phyloP scores from a whole-genome alignment of 345 rosid species.

The Eucalyptus tenuipes region DNA sequence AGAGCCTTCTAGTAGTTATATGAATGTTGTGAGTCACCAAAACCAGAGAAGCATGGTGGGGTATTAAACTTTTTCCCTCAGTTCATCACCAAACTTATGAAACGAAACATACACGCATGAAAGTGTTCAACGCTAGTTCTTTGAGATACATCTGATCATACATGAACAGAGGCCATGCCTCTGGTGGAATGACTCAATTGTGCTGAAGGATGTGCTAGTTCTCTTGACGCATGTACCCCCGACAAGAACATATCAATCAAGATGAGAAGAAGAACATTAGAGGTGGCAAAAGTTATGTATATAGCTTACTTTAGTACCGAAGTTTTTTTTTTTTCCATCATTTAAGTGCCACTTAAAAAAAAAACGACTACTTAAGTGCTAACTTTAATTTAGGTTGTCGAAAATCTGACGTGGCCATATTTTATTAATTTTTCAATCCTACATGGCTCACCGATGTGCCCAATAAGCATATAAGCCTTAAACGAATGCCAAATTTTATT shows the following conservation, averaged over 20 bases:
- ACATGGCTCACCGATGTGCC: fast-evolving
- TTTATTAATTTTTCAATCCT: too few species aligned
- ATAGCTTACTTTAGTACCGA: too few species aligned
- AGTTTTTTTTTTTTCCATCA: too few species aligned
- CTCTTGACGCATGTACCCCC: not conserved
- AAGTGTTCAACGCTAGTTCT: not conserved
- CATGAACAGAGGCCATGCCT: not conserved
- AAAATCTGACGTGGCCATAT: fast-evolving
- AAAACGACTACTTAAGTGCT: too few species aligned
- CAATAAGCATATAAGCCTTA: too few species aligned
- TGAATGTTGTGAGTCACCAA: not conserved
- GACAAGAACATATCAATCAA: not conserved
- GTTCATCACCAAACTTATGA: not conserved
- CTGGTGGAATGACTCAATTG: not conserved
- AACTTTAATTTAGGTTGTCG: too few species aligned
- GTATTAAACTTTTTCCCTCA: not conserved
- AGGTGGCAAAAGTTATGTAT: too few species aligned
- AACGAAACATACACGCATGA: not conserved
- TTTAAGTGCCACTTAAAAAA: too few species aligned
- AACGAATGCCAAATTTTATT: too few species aligned
- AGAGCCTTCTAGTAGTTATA: not conserved
- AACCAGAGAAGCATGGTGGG: not conserved
- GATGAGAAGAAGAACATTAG: not conserved
- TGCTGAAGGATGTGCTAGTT: not conserved
- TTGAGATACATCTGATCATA: not conserved